A percentile compares a stretch with the other conserved stretches of the same genome.
Evolutionary conservation across 139 green algal genomes (phyloP).

Genomic region (Coccomyxa sp.): DNA sequence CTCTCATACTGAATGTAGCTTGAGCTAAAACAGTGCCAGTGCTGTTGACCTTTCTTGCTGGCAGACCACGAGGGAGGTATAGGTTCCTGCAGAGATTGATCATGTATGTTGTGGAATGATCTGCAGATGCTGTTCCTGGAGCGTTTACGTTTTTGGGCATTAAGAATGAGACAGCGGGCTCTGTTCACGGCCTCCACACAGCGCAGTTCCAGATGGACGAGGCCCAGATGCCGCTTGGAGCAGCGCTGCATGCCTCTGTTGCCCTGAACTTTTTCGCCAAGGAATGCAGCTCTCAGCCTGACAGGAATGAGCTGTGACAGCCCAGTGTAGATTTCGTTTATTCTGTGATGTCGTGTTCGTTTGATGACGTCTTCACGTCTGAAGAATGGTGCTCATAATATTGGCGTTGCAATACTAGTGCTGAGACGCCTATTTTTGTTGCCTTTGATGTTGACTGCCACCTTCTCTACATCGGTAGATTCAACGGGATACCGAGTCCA

Average conservation of each 20-base stretch:
- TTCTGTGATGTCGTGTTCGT: too few species aligned
- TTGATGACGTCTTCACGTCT: too few species aligned
- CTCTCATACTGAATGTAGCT: conserved; percentile 28
- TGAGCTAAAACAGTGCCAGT: not conserved
- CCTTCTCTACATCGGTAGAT: too few species aligned
- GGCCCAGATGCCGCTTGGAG: conserved; percentile 56
- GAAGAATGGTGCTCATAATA: too few species aligned
- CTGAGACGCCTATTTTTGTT: too few species aligned
- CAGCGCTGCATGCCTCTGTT: conserved; percentile 65
- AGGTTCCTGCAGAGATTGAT: not conserved
- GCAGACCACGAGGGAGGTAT: not conserved
- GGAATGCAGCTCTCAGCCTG: too few species aligned
- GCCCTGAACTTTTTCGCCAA: conserved; percentile 48
- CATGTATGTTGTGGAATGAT: not conserved
- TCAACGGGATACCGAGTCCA: too few species aligned
- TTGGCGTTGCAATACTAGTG: too few species aligned
- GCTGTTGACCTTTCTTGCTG: not conserved
- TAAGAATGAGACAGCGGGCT: conserved; percentile 61
- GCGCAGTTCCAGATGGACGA: conserved; percentile 77
- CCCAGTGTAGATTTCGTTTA: too few species aligned
- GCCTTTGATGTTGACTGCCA: too few species aligned
- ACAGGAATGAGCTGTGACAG: too few species aligned
- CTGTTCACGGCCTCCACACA: conserved; percentile 66
- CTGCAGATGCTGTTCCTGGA: conserved; percentile 37
- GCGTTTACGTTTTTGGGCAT: conserved; percentile 81